Evolutionary conservation across 257 asterid genomes (phyloP).

Genomic region (Solanum neorickii): DNA sequence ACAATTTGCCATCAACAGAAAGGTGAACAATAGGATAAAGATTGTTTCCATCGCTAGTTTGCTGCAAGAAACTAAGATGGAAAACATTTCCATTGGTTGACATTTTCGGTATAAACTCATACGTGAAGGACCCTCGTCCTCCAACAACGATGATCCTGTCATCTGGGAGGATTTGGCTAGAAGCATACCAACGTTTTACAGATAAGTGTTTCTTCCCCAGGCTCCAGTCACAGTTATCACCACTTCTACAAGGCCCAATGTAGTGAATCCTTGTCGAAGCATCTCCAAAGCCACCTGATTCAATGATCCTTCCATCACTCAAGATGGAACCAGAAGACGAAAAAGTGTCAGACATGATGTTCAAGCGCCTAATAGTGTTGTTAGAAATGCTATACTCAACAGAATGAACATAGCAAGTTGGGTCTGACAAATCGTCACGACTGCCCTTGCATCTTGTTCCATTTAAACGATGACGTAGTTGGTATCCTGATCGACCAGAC

Average conservation of each 20-base stretch:
- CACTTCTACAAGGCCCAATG: constrained; percentile 25
- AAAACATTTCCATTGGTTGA: constrained; percentile 5
- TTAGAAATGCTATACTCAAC: constrained; percentile 34
- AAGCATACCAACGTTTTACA: constrained; percentile 38
- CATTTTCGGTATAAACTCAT: constrained; percentile 45
- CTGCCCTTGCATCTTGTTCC: constrained; percentile 22
- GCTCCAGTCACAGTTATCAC: constrained; percentile 40
- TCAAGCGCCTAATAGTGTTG: constrained; percentile 38
- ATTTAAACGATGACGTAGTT: constrained; percentile 13
- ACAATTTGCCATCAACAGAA: constrained; percentile 47
- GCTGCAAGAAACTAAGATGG: constrained; percentile 34
- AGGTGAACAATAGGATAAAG: constrained; percentile 63
- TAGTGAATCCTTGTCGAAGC: constrained; percentile 26
- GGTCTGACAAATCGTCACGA: constrained; percentile 11
- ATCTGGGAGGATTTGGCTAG: constrained; percentile 24
- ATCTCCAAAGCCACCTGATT: constrained; percentile 38
- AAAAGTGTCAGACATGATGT: constrained; percentile 29
- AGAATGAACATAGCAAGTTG: constrained; percentile 50
- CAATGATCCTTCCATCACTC: constrained; percentile 41
- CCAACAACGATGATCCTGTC: constrained; percentile 45
- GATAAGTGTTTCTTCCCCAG: constrained; percentile 12
- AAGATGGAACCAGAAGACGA: constrained; percentile 52
- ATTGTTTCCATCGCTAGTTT: constrained; percentile 27
- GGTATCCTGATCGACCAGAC: constrained; percentile 24
- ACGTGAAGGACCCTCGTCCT: constrained; percentile 25